A percentile compares a stretch with the other conserved stretches of the same genome.
Conservation (phyloP, 2,329 filamentous ascomycete species). For the Kalmusia sp. region DNA sequence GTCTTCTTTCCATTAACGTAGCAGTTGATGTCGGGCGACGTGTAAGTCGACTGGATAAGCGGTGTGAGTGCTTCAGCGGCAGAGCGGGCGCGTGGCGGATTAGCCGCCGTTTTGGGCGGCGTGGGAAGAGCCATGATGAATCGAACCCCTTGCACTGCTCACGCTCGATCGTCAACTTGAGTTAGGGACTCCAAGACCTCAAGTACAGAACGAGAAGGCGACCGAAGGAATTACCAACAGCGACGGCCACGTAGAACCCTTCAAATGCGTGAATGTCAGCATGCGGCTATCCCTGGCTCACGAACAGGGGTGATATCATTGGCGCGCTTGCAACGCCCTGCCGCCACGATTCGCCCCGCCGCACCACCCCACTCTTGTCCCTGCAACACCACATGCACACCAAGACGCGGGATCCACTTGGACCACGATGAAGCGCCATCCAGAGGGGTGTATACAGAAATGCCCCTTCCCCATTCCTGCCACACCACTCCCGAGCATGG, state of each 20-base stretch:
- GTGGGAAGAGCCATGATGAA: slow-evolving; percentile 36
- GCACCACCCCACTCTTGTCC: slow-evolving; percentile 31
- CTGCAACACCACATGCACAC: slow-evolving; percentile 12
- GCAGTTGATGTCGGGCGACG: slow-evolving; percentile 75
- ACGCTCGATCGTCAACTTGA: neutral
- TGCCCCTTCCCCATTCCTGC: slow-evolving; percentile 37
- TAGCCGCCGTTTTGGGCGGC: slow-evolving; percentile 39
- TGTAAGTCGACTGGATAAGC: slow-evolving; percentile 79
- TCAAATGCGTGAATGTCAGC: slow-evolving; percentile 2
- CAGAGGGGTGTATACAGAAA: neutral
- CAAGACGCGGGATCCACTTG: neutral
- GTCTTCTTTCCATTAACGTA: slow-evolving; percentile 92
- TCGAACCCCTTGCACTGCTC: neutral
- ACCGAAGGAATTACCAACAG: neutral
- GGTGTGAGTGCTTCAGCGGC: slow-evolving; percentile 59
- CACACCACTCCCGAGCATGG: slow-evolving; percentile 32
- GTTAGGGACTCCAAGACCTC: neutral
- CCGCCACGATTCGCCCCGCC: neutral
- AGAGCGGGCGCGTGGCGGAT: slow-evolving; percentile 30
- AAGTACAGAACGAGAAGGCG: neutral
- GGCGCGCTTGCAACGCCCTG: neutral
- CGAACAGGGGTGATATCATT: neutral
- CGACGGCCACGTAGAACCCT: neutral
- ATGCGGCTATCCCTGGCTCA: neutral
- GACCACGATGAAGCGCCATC: neutral